phyloP scores from a whole-genome alignment of 805 yeast species.

The Candida mattraensis region DNA sequence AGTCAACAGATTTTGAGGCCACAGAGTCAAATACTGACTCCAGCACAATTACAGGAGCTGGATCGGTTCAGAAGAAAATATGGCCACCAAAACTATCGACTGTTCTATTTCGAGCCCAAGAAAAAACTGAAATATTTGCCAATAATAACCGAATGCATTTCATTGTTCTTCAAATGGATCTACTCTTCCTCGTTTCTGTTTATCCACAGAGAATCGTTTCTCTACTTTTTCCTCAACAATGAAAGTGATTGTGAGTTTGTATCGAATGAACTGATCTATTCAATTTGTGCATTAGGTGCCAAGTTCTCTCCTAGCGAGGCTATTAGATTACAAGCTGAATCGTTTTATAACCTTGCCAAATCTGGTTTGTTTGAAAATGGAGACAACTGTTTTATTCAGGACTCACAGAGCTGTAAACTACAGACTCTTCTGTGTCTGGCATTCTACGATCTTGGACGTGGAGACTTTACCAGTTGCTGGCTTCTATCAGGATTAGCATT shows the following conservation, averaged over 20 bases:
- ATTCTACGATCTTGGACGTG: constrained; percentile 54
- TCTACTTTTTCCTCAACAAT: constrained; percentile 56
- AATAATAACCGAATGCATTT: constrained; percentile 7
- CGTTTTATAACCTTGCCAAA: constrained; percentile 50
- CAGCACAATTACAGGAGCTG: constrained; percentile 8
- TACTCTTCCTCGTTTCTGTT: constrained; percentile 61
- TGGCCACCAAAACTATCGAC: constrained; percentile 8
- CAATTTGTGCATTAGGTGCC: constrained; percentile 60
- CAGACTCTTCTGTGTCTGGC: constrained; percentile 60
- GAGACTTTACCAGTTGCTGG: constrained; percentile 60
- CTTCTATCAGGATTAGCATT: constrained; percentile 61
- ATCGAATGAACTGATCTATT: constrained; percentile 49
- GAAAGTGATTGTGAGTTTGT: constrained; percentile 51
- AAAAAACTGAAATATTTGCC: constrained; percentile 5
- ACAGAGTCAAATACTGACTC: constrained; percentile 1
- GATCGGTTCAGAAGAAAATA: constrained; percentile 9
- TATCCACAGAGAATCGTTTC: constrained; percentile 60
- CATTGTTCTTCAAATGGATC: constrained; percentile 50
- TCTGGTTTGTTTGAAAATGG: constrained; percentile 32
- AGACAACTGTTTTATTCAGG: constrained; percentile 36
- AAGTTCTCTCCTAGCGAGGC: constrained; percentile 44
- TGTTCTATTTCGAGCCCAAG: constrained; percentile 12
- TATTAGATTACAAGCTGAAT: constrained; percentile 41
- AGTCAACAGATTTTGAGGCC: background rate
- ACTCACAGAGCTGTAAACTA: constrained; percentile 49